Percentiles rank a stretch among this genome's conserved stretches.
Conservation (phyloP, 78 protist genomes). For the Capsaspora owczarzaki region DNA sequence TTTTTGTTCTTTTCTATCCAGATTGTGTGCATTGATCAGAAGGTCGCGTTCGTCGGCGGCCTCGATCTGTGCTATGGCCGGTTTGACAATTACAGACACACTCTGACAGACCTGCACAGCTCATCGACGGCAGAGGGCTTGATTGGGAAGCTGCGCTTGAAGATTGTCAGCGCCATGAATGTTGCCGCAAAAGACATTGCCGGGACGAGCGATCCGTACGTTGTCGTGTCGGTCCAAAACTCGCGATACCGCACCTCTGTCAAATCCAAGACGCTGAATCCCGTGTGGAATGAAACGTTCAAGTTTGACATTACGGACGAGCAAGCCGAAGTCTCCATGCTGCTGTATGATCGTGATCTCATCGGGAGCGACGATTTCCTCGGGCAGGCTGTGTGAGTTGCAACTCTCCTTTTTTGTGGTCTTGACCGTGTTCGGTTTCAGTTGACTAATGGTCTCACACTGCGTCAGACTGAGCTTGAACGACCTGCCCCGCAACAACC, state of each 20-base stretch:
- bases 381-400: too few relatives aligned
- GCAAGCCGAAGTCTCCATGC: background rate
- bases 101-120: background rate
- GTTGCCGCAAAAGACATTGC: background rate
- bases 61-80: conserved; percentile 65
- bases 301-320: background rate
- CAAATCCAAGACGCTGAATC: background rate
- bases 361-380: background rate
- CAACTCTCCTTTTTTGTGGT: too few relatives aligned
- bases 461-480: too few relatives aligned
- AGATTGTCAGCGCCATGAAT: background rate
- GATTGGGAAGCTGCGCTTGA: too few relatives aligned
- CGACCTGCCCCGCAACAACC: too few relatives aligned
- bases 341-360: background rate
- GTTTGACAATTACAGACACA: conserved; percentile 28
- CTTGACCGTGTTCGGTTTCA: too few relatives aligned
- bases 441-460: too few relatives aligned
- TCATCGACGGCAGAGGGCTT: too few relatives aligned
- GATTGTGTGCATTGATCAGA: conserved; percentile 50
- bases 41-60: conserved; percentile 71
- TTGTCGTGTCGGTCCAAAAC: background rate
- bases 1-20: too few relatives aligned
- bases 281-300: background rate
- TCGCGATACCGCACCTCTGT: background rate
- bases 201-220: conserved; percentile 1